Evolutionary conservation across 2,329 filamentous ascomycete species (phyloP), one percentile per base, ranked within the genome.

Genomic region (Apiospora malaysiana): DNA sequence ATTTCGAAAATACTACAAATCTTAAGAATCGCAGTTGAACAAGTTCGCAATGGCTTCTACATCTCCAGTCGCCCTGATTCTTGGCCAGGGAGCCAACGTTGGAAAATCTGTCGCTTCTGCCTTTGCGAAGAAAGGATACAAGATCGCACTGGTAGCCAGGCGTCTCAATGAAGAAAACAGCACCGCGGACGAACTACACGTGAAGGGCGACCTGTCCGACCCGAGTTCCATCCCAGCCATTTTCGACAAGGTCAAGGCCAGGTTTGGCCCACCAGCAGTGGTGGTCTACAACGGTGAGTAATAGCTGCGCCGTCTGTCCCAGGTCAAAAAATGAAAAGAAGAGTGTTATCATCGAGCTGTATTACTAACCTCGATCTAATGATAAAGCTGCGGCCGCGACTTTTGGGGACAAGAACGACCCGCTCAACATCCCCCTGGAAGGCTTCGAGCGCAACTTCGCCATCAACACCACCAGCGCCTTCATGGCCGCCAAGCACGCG

Each of bases 1-100:
- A n/a, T 12, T 12, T 12, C 27, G 37, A 9, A 63, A 10, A n/a
- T 21, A n/a, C 32, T 32, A 40, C n/a, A 12, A 0, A 4, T 40
- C 3, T 10, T 2, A 79, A 2, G 8, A 37, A 32, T 32, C 3
- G 6, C 32, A 32, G 32, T 6, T 32, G 6, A 3, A 21, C 23
- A 37, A 37, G 2, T 32, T 1, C n/a, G 63, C n/a, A 32, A 75
- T 75, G 74, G 46, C 71, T 73, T 70, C 69, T 69, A 74, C 46
- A 40, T 69, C 72, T 59, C 76, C 75, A 59, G 73, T 78, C 32
- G 74, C 79, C 59, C 79, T 85, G 70, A 82, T 86, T 72, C 79
- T 85, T 59, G 84, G 84, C 46, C 78, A 82, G 10, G 84, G 84
- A 2, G 71, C 82, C 66, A 84, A 82, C 69, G 75, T 84, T 37